Evolutionary conservation across 176 grass and related monocot species (phyloP).

Genomic region (Ensete glaucum): DNA sequence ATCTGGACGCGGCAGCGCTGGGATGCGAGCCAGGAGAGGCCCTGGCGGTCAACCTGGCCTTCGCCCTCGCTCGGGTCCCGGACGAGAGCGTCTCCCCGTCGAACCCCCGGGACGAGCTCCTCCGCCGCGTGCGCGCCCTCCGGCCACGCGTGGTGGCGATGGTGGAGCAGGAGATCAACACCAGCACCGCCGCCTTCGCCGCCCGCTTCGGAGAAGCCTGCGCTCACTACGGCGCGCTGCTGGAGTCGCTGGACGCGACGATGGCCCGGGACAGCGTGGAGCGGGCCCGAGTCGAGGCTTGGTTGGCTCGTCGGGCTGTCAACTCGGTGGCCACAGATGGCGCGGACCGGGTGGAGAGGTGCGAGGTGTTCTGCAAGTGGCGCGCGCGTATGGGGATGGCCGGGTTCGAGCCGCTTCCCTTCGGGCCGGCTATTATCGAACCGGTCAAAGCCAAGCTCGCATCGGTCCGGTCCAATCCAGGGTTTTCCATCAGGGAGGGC

Average conservation of each 20-base stretch:
- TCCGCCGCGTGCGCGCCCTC: slow-evolving; percentile 77
- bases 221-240: slow-evolving; percentile 52
- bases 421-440: not conserved
- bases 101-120: slow-evolving; percentile 82
- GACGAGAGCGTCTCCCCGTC: slow-evolving; percentile 88
- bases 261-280: slow-evolving; percentile 26
- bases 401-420: not conserved
- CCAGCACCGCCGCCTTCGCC: slow-evolving; percentile 66
- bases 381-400: slow-evolving; percentile 22
- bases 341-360: slow-evolving; percentile 8
- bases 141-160: slow-evolving; percentile 51
- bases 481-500: slow-evolving; percentile 2
- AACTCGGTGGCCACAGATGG: slow-evolving; percentile 16
- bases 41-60: slow-evolving; percentile 75
- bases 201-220: slow-evolving; percentile 64
- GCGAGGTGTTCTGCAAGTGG: slow-evolving; percentile 26
- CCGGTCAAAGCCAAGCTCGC: not conserved
- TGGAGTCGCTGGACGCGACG: slow-evolving; percentile 58
- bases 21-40: slow-evolving; percentile 56
- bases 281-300: slow-evolving; percentile 8
- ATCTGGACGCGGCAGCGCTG: slow-evolving; percentile 44
- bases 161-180: slow-evolving; percentile 83
- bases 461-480: not conserved
- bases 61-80: slow-evolving; percentile 57
- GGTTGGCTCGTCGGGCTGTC: not conserved